Base-by-base conservation (phyloP, 108 stramenopile species). In the Asterionellopsis glacialis region DNA sequence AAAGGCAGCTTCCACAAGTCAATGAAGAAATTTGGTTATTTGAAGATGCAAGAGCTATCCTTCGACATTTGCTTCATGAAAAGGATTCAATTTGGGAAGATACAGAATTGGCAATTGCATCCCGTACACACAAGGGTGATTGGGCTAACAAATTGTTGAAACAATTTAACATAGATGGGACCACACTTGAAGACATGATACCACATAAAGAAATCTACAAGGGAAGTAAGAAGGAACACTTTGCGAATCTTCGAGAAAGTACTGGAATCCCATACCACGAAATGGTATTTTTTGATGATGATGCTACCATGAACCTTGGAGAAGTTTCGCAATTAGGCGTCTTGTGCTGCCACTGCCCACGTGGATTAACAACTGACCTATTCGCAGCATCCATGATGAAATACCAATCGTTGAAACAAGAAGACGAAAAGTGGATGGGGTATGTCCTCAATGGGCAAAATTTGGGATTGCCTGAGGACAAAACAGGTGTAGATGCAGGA, bases 281-380 rank as follows among this genome's bases (percentile, higher is more conserved):
- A 41, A 95, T 93, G 90, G 51, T 75, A 0, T 95, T 95, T 61
- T 95, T 95, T 70, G 95, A 95, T 67, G 84, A 95, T 58, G 87
- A 90, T 55, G 47, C 21, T 22, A 38, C 68, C 44, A 65, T 63
- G 45, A 94, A 94, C 57, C 85, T 90, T 48, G 19, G 26, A 15
- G 51, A 53, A 22, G 50, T 68, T 28, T 51, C 41, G 41, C 51
- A 57, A 22, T 72, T 61, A 13, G 85, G 83, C 1, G 93, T 94
- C 13, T 83, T 84, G 53, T 83, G 80, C 50, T 65, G 74, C 47
- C 80, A 87, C 45, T 26, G 24, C 9, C 53, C 53, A 4, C 24
- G 22, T 54, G 53, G 53, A 54, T n/a, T 54, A 19, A 7, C 47
- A 48, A 21, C 21, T 9, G 47, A 48, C 47, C 21, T 48, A 48